Base-by-base conservation (phyloP, 805 yeast genomes). In the Kodamaea neixiangensis region DNA sequence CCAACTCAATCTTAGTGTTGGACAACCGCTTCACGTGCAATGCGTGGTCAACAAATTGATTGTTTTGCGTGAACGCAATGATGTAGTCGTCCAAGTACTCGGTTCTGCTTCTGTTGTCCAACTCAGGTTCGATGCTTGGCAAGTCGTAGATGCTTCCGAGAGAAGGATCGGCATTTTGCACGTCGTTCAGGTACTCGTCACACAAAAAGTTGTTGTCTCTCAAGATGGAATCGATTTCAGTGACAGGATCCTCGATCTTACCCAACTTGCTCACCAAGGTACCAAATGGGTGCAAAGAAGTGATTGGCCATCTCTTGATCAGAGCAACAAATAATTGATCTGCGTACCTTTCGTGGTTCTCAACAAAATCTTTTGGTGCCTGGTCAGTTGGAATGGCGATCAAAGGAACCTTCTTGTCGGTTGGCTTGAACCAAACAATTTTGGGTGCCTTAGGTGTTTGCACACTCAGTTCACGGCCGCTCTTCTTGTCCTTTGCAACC, bases 351-450 rank as follows among this genome's bases (percentile, higher is more conserved):
- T 88, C 96, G 57, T 91, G 96, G 59, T 90, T 91, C 59, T 91
- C 97, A 40, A 94, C 92, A 70, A 94, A 93, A 67, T 93, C 98
- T 52, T 80, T 82, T 31, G 99, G 99, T 0, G 97, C 99, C 68
- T 94, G 97, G 62, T 94, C 99, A 1, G 97, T 94, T 37, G 99
- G 99, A 56, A 94, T 94, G 13, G 99, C 99, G 74, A 94, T 92
- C 56, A 94, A 77, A 4, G 99, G 99, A 17, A 94, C 99, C 56
- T 96, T 89, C 71, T 94, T 94, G 67, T 94, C 99, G 1, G 97
- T 92, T 35, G 99, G 99, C 66, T 94, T 94, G 69, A 94, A 94
- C 99, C 99, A 94, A 31, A 94, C 97, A 75, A 94, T 94, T 66
- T 94, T 94, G 31, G 99, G 99, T 40, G 82, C 81, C 49, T 65